phyloP scores from a whole-genome alignment of 495 filamentous ascomycete species.

The Talaromyces stipitatus region DNA sequence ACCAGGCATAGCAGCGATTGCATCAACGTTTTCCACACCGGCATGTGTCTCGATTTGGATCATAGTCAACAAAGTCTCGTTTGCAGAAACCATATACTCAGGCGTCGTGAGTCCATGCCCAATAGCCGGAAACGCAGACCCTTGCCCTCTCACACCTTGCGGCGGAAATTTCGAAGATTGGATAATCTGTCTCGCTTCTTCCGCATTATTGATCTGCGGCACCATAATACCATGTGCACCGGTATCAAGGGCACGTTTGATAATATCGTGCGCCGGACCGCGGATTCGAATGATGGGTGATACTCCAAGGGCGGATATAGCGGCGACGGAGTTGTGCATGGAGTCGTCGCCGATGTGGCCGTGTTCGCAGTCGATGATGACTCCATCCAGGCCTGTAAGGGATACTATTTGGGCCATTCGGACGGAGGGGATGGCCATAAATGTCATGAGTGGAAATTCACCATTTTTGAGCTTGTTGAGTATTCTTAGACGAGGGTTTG shows the following conservation, averaged over 20 bases:
- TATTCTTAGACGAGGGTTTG: constrained; percentile 26
- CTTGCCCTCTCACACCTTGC: constrained; percentile 18
- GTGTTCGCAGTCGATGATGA: constrained; percentile 25
- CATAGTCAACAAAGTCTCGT: constrained; percentile 61
- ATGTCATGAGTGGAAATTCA: constrained; percentile 29
- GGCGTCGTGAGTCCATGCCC: too few species aligned
- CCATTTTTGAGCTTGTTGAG: constrained; percentile 25
- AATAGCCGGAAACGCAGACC: constrained; percentile 22
- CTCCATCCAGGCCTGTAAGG: constrained; percentile 29
- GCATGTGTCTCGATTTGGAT: constrained; percentile 78
- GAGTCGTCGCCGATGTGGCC: constrained; percentile 47
- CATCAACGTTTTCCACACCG: constrained; percentile 60
- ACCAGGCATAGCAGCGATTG: constrained; percentile 62
- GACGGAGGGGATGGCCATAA: constrained; percentile 30
- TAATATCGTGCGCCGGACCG: background rate
- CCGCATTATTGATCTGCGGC: constrained; percentile 56
- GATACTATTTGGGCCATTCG: constrained; percentile 30
- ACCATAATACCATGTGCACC: constrained; percentile 49
- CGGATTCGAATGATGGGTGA: constrained; percentile 59
- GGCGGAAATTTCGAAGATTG: constrained; percentile 38
- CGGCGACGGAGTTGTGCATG: constrained; percentile 79
- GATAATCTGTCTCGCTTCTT: constrained; percentile 57
- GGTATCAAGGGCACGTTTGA: constrained; percentile 54
- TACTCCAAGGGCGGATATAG: constrained; percentile 57
- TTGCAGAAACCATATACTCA: constrained; percentile 74